These are phyloP conservation scores for Mycosphaerella sp. DNA, from an alignment of 2,329 filamentous ascomycete genomes.

Conservation along the genomic window DNA sequence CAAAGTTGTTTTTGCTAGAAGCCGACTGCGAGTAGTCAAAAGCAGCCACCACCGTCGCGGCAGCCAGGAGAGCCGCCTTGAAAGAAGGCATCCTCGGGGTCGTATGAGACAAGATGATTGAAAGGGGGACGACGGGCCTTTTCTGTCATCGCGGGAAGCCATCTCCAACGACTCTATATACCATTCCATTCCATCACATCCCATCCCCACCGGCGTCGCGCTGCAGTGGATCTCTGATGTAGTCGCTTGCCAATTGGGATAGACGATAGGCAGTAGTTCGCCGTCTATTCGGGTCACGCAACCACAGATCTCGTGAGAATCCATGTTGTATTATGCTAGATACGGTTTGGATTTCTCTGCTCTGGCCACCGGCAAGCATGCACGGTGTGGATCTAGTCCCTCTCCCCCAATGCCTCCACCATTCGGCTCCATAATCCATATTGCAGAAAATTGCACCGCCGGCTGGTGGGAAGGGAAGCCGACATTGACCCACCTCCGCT, in stretches of 20 bases:
- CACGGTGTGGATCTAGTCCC: neutral
- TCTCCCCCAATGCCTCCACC: no score
- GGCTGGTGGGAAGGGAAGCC: no score
- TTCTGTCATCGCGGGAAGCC: neutral
- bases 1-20: conserved; percentile 21
- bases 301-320: neutral
- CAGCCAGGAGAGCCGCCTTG: conserved; percentile 12
- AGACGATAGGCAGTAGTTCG: no score
- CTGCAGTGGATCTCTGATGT: neutral
- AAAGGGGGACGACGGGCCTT: neutral
- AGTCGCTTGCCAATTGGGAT: no score
- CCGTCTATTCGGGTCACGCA: no score
- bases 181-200: no score
- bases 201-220: neutral
- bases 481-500: conserved; percentile 4
- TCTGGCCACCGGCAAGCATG: neutral
- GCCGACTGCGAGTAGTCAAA: conserved; percentile 21
- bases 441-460: conserved; percentile 8
- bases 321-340: conserved; percentile 8
- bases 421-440: conserved; percentile 12
- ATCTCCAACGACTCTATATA: neutral
- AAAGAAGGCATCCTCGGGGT: conserved; percentile 13
- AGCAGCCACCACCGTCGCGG: conserved; percentile 13
- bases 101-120: neutral
- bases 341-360: neutral